These are phyloP conservation scores for Phytophthora parvispora DNA, from an alignment of 352 stramenopile genomes.

Conservation along the genomic window DNA sequence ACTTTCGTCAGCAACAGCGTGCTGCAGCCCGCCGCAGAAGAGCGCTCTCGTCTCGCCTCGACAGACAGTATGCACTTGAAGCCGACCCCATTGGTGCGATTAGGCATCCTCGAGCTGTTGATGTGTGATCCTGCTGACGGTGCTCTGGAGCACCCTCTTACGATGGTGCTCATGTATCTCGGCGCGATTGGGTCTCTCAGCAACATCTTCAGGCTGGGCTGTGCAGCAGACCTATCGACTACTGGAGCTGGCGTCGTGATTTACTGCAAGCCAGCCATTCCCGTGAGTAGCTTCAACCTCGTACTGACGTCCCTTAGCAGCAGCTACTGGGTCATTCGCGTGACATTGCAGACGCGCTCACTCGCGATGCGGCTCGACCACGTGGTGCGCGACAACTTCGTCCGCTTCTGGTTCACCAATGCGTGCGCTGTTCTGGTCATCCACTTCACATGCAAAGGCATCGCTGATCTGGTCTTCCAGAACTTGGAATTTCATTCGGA, in stretches of 20 bases:
- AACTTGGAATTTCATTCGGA: slow-evolving; percentile 38
- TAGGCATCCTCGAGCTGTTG: slow-evolving; percentile 17
- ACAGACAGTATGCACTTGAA: slow-evolving; percentile 5
- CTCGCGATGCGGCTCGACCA: slow-evolving; percentile 32
- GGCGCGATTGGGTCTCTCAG: slow-evolving; percentile 45
- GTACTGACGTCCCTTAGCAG: slow-evolving; percentile 31
- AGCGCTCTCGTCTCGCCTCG: slow-evolving; percentile 7
- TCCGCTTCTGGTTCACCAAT: slow-evolving; percentile 36
- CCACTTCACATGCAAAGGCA: slow-evolving; percentile 41
- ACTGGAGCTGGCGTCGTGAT: slow-evolving; percentile 38
- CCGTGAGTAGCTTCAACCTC: slow-evolving; percentile 37
- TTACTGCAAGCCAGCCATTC: slow-evolving; percentile 38
- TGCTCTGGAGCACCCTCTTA: slow-evolving; percentile 37
- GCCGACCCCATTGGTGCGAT: slow-evolving; percentile 3
- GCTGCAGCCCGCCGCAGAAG: slow-evolving; percentile 10
- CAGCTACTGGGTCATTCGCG: slow-evolving; percentile 47
- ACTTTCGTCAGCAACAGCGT: slow-evolving; percentile 35
- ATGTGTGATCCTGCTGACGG: slow-evolving; percentile 36
- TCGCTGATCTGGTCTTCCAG: slow-evolving; percentile 25
- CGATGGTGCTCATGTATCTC: slow-evolving; percentile 52
- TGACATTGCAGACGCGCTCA: slow-evolving; percentile 44
- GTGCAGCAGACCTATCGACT: slow-evolving; percentile 29
- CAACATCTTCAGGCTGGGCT: slow-evolving; percentile 52
- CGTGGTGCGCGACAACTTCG: slow-evolving; percentile 30
- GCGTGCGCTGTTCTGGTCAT: slow-evolving; percentile 30